These are phyloP conservation scores for Penicillium digitatum DNA, from an alignment of 2,329 filamentous ascomycete species.

Conservation along the genomic window DNA sequence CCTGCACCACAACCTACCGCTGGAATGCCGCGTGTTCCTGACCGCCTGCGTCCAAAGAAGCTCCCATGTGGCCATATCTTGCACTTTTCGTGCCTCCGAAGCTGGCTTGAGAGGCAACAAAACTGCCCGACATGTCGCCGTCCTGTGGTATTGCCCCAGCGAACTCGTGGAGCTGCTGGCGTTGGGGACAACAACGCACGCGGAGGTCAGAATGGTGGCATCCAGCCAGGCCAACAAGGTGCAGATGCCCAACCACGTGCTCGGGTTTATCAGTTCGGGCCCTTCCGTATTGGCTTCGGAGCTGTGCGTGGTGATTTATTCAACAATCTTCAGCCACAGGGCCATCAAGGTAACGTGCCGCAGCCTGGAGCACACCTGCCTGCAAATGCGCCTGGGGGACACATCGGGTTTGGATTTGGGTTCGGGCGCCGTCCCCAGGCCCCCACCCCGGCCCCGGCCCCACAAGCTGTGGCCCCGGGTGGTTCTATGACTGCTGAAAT, in stretches of 20 bases:
- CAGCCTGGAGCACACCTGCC: conserved; percentile 33
- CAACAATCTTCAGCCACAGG: conserved; percentile 62
- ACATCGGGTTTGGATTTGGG: conserved; percentile 42
- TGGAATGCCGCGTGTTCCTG: conserved; percentile 54
- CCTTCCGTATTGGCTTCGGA: conserved; percentile 67
- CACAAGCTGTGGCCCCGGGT: conserved; percentile 7
- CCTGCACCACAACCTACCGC: conserved; percentile 26
- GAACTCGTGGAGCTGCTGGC: conserved; percentile 32
- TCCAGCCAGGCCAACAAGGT: conserved; percentile 40
- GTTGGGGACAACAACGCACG: conserved; percentile 26
- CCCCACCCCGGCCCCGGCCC: conserved; percentile 13
- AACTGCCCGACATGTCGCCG: conserved; percentile 92
- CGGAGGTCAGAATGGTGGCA: conserved; percentile 31
- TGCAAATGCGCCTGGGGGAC: conserved; percentile 36
- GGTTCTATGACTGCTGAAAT: conserved; percentile 39
- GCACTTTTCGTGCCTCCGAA: conserved; percentile 89
- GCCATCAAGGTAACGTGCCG: conserved; percentile 50
- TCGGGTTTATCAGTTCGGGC: conserved; percentile 68
- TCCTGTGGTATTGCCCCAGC: conserved; percentile 61
- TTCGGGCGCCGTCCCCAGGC: conserved; percentile 34
- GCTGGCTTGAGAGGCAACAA: conserved; percentile 95
- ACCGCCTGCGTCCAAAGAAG: conserved; percentile 87
- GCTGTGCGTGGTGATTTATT: conserved; percentile 59
- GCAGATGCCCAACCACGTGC: conserved; percentile 46
- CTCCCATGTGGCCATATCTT: conserved; percentile 93